Evolutionary conservation across 345 rosid genomes (phyloP).

Genomic region (Odontarrhena argentea): DNA sequence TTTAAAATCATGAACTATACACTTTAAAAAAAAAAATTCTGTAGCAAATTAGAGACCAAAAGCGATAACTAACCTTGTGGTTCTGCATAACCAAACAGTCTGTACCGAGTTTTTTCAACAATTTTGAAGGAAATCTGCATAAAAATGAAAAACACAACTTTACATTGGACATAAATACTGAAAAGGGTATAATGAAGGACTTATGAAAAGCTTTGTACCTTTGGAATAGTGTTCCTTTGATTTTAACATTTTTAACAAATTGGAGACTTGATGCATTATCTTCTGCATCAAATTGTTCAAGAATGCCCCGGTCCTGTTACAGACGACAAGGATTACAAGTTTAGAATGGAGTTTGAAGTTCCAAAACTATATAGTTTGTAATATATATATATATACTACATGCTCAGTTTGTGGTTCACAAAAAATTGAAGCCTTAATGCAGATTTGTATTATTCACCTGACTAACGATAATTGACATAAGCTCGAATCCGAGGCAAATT

Average conservation of each 20-base stretch:
- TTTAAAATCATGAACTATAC: not conserved
- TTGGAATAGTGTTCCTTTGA: constrained; percentile 80
- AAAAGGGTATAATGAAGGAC: not conserved
- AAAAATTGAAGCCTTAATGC: no score
- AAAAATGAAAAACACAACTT: not conserved
- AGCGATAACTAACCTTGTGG: constrained; percentile 61
- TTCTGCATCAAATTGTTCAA: constrained; percentile 66
- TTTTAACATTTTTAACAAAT: constrained; percentile 53
- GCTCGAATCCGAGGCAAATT: constrained; percentile 81
- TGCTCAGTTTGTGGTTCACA: not conserved
- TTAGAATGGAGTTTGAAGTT: constrained; percentile 15
- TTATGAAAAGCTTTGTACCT: constrained; percentile 48
- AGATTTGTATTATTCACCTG: constrained; percentile 46
- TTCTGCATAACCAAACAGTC: constrained; percentile 94
- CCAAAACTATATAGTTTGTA: not conserved
- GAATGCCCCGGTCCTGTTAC: constrained; percentile 72
- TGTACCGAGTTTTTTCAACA: constrained; percentile 65
- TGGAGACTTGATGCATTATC: constrained; percentile 86
- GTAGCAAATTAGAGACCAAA: not conserved
- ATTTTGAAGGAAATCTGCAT: constrained; percentile 68
- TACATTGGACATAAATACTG: not conserved
- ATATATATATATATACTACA: not conserved
- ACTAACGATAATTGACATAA: constrained; percentile 77
- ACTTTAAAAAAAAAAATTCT: not conserved
- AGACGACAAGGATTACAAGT: constrained; percentile 20